phyloP scores from a whole-genome alignment of 2,329 filamentous ascomycete species.

The Ophiocordyceps unilateralis region DNA sequence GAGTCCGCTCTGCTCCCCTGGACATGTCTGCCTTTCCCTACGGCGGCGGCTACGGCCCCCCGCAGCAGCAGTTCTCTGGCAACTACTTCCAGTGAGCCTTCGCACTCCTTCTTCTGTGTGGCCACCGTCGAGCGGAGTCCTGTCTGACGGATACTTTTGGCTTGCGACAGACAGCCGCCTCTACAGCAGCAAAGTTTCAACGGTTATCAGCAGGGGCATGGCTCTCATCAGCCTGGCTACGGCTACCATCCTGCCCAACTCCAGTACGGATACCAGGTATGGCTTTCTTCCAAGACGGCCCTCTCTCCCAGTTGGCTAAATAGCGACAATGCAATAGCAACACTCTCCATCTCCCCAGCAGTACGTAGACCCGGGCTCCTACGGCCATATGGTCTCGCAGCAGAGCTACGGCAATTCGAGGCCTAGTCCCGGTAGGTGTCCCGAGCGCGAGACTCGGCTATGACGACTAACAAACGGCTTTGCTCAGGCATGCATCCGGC shows the following conservation, averaged over 20 bases:
- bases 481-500: slow-evolving; percentile 5
- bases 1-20: no score
- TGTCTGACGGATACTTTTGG: neutral
- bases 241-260: slow-evolving; percentile 24
- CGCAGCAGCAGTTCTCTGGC: slow-evolving; percentile 20
- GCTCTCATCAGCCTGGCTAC: slow-evolving; percentile 30
- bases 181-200: slow-evolving; percentile 5
- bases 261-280: slow-evolving; percentile 22
- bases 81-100: slow-evolving; percentile 10
- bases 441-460: neutral
- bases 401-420: slow-evolving; percentile 26
- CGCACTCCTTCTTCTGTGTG: neutral
- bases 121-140: neutral
- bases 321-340: slow-evolving; percentile 4
- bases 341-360: slow-evolving; percentile 17
- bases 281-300: slow-evolving; percentile 1
- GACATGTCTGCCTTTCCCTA: slow-evolving; percentile 46
- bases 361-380: slow-evolving; percentile 12
- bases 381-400: slow-evolving; percentile 16
- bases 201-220: slow-evolving; percentile 28
- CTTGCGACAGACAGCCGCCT: slow-evolving; percentile 2
- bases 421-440: slow-evolving; percentile 21
- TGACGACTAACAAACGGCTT: neutral
- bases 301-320: no score
- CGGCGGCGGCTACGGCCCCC: slow-evolving; percentile 26